Base-by-base conservation (phyloP, 768 basidiomycete genomes). In the Phlegmacium glaucopus region DNA sequence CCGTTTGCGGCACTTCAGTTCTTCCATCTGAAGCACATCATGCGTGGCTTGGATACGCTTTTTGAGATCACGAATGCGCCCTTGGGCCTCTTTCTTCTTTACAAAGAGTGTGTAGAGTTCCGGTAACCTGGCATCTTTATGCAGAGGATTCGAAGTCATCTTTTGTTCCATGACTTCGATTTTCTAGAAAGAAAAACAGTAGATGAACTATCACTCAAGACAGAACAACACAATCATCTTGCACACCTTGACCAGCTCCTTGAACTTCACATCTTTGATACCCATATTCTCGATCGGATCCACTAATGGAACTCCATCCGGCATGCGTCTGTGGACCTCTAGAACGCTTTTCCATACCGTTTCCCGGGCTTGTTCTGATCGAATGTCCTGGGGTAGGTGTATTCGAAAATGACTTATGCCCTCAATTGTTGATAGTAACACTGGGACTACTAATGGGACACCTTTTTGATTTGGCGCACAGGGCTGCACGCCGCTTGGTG, bases 261-360 rank as follows among this genome's bases (percentile, higher is more conserved):
- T 81, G 71, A 99, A 99, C 56, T 89, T 92, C 29, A 90, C 89
- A 56, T 98, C 96, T 48, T 87, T 91, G 63, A 99, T 96, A 9
- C 83, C 85, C 93, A 98, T 94, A 62, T 97, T 92, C 59, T 90
- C 77, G 25, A 98, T 73, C 0, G 96, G 96, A 61, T 98, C 96
- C 9, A 99, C 74, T 7, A 94, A 68, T 0, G 88, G 71, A 46
- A 97, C 82, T 1, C 93, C 94, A 39, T 91, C 80, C 0, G 93
- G 90, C 69, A 94, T 94, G 41, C 94, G 79, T 47, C 85, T 78
- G 49, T 94, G 85, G n/a, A 96, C 90, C 63, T 98, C 95, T 27
- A 85, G 62, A 12, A 98, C 81, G 51, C 87, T 89, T 72, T 94
- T 94, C 85, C 90, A 94, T 1, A 81, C 80, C 2, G 87, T 91